Evolutionary conservation across 1,139 yeast genomes (phyloP).

Genomic region (Citeromyces hawaiiensis): DNA sequence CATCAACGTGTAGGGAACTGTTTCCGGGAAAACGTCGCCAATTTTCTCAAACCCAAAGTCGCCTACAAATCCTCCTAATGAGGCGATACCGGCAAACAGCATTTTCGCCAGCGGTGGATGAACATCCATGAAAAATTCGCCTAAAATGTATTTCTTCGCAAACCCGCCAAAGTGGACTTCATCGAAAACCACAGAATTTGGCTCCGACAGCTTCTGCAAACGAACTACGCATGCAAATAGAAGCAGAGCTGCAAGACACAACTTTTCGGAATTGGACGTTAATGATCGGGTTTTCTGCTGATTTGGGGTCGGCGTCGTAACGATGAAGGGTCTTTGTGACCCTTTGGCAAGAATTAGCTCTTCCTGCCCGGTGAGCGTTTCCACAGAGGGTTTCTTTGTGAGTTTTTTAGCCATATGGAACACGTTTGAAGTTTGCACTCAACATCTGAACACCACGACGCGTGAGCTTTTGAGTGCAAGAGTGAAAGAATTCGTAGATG

Average conservation of each 20-base stretch:
- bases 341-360: conserved; percentile 27
- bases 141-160: conserved; percentile 61
- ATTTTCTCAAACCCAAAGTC: conserved; percentile 60
- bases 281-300: conserved; percentile 22
- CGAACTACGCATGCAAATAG: conserved; percentile 44
- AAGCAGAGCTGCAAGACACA: conserved; percentile 34
- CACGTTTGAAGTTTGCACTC: background rate
- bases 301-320: conserved; percentile 29
- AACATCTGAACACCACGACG: too few relatives aligned
- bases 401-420: background rate
- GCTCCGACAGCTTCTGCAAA: conserved; percentile 45
- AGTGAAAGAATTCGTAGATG: too few relatives aligned
- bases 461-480: too few relatives aligned
- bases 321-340: conserved; percentile 19
- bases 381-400: background rate
- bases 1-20: conserved; percentile 70
- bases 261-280: conserved; percentile 20
- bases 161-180: conserved; percentile 82
- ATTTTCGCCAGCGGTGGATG: conserved; percentile 92
- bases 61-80: conserved; percentile 64
- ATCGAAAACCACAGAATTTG: conserved; percentile 83
- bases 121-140: conserved; percentile 77
- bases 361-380: conserved; percentile 9
- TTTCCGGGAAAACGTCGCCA: conserved; percentile 47
- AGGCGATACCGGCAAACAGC: conserved; percentile 68